Conservation (phyloP, 2,329 filamentous ascomycete genomes). For the Calonectria pseudoreteaudii region DNA sequence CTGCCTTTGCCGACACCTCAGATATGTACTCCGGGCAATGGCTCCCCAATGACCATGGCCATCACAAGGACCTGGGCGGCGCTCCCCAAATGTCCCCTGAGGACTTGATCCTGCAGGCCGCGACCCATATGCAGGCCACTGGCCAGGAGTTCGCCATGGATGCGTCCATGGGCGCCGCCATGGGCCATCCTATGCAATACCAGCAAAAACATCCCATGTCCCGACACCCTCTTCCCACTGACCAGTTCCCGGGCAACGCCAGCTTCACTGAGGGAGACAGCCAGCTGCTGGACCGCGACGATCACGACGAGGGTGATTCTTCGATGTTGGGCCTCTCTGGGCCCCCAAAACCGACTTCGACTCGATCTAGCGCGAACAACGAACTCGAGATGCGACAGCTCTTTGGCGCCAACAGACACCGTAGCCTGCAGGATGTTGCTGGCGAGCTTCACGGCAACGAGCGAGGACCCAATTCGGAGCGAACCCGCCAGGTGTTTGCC, state of each 20-base stretch:
- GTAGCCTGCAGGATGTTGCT: slow-evolving; percentile 78
- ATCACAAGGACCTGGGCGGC: slow-evolving; percentile 57
- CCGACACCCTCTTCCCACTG: slow-evolving; percentile 65
- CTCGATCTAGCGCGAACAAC: slow-evolving; percentile 80
- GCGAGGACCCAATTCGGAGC: slow-evolving; percentile 82
- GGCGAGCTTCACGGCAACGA: slow-evolving; percentile 83
- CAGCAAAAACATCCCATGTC: slow-evolving; percentile 54
- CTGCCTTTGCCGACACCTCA: slow-evolving; percentile 55
- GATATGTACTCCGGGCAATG: slow-evolving; percentile 63
- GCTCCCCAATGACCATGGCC: slow-evolving; percentile 58
- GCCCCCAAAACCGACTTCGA: slow-evolving; percentile 68
- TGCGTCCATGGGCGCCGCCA: slow-evolving; percentile 56
- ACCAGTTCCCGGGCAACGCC: slow-evolving; percentile 63
- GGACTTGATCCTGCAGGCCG: slow-evolving; percentile 69
- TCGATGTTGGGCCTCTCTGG: slow-evolving; percentile 56
- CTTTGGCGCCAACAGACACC: slow-evolving; percentile 75
- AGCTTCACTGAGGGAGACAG: slow-evolving; percentile 70
- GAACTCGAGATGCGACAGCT: slow-evolving; percentile 84
- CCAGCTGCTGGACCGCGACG: slow-evolving; percentile 71
- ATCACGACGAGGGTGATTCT: slow-evolving; percentile 68
- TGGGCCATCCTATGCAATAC: slow-evolving; percentile 57
- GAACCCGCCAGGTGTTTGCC: slow-evolving; percentile 86
- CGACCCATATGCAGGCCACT: slow-evolving; percentile 65
- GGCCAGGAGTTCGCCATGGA: slow-evolving; percentile 64
- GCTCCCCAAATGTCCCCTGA: slow-evolving; percentile 65